phyloP scores from a whole-genome alignment of 768 basidiomycete genomes.

The Dentipellis sp. region DNA sequence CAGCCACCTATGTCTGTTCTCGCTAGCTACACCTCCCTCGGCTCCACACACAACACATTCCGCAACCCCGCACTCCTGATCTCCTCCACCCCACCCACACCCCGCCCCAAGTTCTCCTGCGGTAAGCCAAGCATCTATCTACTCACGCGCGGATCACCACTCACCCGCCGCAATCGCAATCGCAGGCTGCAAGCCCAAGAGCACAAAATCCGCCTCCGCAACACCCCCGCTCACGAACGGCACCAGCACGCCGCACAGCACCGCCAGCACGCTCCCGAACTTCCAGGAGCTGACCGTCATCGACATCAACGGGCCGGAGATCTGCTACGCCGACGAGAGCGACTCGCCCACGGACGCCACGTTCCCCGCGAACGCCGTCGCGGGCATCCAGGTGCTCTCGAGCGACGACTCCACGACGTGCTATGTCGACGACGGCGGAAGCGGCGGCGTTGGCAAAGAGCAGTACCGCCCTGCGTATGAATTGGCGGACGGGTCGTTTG shows the following conservation, averaged over 20 bases:
- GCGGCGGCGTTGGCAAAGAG: neutral
- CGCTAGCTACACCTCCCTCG: slow-evolving; percentile 89
- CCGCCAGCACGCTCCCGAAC: slow-evolving; percentile 3
- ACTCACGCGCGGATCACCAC: neutral
- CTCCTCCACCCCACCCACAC: slow-evolving; percentile 15
- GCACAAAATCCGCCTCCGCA: neutral
- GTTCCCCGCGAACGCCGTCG: neutral
- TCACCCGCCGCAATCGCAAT: neutral
- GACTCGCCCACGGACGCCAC: neutral
- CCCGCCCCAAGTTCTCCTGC: neutral
- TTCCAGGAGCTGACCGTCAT: slow-evolving; percentile 1
- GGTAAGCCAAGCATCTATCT: neutral
- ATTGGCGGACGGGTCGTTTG: slow-evolving; percentile 47
- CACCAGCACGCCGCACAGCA: neutral
- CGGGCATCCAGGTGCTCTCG: neutral
- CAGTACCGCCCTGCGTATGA: slow-evolving; percentile 76
- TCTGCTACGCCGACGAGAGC: neutral
- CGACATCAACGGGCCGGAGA: neutral
- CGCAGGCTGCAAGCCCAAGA: neutral
- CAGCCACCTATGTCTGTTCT: neutral
- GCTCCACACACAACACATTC: slow-evolving; percentile 90
- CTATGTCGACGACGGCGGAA: neutral
- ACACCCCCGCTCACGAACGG: neutral
- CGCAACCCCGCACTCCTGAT: slow-evolving; percentile 76
- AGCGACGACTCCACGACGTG: neutral